A percentile compares a stretch with the other conserved stretches of the same genome.
Conservation (phyloP, 768 basidiomycete species). For the Mycena metata region DNA sequence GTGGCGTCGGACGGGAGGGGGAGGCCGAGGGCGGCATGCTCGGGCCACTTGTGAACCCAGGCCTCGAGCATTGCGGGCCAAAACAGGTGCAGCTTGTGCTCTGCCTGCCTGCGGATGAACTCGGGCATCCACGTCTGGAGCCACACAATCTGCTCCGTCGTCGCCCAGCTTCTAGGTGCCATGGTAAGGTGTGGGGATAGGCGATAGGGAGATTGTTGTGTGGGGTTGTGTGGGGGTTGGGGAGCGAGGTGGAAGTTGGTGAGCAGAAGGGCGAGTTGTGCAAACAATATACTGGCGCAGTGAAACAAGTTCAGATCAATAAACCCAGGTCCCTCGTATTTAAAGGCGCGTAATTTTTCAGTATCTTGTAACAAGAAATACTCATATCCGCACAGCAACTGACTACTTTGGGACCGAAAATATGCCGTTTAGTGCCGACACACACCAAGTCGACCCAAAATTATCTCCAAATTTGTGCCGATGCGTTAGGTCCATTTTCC, state of each 20-base stretch:
- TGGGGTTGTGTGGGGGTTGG: background rate
- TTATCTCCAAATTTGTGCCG: no score
- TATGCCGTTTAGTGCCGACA: no score
- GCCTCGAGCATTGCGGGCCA: constrained; percentile 4
- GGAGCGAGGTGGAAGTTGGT: background rate
- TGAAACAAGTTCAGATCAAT: background rate
- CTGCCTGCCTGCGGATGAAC: constrained; percentile 11
- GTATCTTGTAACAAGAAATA: no score
- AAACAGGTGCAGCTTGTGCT: constrained; percentile 10
- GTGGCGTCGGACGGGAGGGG: background rate
- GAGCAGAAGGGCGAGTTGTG: background rate
- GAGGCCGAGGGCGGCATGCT: background rate
- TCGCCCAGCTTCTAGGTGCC: background rate
- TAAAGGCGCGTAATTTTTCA: no score
- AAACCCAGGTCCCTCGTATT: no score
- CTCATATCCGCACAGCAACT: no score
- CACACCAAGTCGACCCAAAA: no score
- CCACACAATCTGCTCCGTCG: background rate
- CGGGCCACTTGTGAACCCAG: background rate
- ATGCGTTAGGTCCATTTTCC: no score
- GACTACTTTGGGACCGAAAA: no score
- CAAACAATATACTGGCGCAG: background rate
- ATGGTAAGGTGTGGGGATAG: background rate
- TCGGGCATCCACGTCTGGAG: background rate
- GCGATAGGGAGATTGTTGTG: no score